Base-by-base conservation (phyloP, 163 green algal species). In the Scenedesmus sp. region DNA sequence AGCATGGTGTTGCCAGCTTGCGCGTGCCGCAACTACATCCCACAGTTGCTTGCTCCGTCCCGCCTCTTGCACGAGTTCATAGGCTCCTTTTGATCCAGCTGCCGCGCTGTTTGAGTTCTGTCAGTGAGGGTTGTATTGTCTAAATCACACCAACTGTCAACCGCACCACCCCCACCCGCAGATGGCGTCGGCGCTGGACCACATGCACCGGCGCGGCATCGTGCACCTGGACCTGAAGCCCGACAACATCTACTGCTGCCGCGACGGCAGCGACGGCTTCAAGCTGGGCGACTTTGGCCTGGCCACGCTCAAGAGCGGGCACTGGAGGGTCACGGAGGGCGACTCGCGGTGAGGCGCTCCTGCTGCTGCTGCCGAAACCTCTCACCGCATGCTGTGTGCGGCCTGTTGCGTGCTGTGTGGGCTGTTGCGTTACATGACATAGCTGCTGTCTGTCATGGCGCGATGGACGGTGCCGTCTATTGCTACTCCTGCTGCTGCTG, bases 211-310 rank as follows among this genome's bases (percentile, higher is more conserved):
- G 2, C 90, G 95, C 62, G 96, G 96, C 73, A 94, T 99, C 26
- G 97, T 96, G 0, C 97, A 99, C 94, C 91, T 98, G 90, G 97
- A 99, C 90, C 89, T 99, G 7, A 99, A 99, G 94, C 97, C 97
- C 2, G 96, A 98, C 91, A 99, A 99, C 94, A 98, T 99, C 59
- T 98, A 97, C 93, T 62, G 82, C 88, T 70, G 66, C 81, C 90
- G 82, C 26, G 67, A 90, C 62, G 55, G 67, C 66, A 64, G 73
- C 56, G 81, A 86, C 26, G 84, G 67, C 10, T 97, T 94, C 93
- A 99, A 98, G 94, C 95, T 99, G 62, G 97, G 96, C 2, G 97
- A 99, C 93, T 98, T 99, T 95, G 97, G 97, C 13, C 93, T 98
- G 87, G 97, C 97, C 13, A 96, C 94, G 8, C 81, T 86, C n/a